These are phyloP conservation scores for Colletotrichum sp. DNA, from an alignment of 2,329 filamentous ascomycete species.

Conservation along the genomic window DNA sequence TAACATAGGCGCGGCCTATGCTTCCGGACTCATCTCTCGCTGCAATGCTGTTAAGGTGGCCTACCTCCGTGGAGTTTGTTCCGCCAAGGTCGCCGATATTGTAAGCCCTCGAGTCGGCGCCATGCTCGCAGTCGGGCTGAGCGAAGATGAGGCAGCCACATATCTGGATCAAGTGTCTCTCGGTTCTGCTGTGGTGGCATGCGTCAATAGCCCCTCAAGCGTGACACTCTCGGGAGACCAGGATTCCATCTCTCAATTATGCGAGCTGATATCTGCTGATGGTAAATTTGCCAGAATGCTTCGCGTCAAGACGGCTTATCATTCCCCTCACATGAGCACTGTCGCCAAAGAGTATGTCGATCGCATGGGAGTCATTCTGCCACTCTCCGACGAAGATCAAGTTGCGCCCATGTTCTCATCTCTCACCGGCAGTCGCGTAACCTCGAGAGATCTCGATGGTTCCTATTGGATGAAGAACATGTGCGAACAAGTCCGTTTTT, in stretches of 20 bases:
- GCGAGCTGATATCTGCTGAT: slow-evolving; percentile 16
- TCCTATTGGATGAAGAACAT: slow-evolving; percentile 4
- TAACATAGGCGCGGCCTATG: slow-evolving; percentile 42
- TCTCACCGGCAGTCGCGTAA: slow-evolving; percentile 26
- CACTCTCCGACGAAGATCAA: slow-evolving; percentile 28
- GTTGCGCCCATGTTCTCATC: slow-evolving; percentile 25
- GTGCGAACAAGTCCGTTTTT: slow-evolving; percentile 1
- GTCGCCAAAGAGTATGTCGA: slow-evolving; percentile 33
- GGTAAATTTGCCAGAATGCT: slow-evolving; percentile 25
- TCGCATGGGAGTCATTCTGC: background rate
- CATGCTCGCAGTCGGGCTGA: slow-evolving; percentile 36
- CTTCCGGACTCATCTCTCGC: slow-evolving; percentile 32
- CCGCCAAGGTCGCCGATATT: background rate
- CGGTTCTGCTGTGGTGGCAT: slow-evolving; percentile 34
- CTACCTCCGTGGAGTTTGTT: slow-evolving; percentile 33
- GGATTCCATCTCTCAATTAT: slow-evolving; percentile 21
- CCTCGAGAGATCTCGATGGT: slow-evolving; percentile 29
- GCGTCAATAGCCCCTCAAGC: slow-evolving; percentile 39
- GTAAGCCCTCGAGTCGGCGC: slow-evolving; percentile 16
- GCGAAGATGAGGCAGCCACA: slow-evolving; percentile 8
- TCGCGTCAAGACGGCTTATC: slow-evolving; percentile 2
- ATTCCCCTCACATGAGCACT: slow-evolving; percentile 42
- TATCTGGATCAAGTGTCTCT: slow-evolving; percentile 5
- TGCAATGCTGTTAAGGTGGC: slow-evolving; percentile 32
- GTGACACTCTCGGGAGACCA: slow-evolving; percentile 34